These are phyloP conservation scores for Rhodotorula sp. DNA, from an alignment of 1,284 basidiomycete species.

Conservation along the genomic window DNA sequence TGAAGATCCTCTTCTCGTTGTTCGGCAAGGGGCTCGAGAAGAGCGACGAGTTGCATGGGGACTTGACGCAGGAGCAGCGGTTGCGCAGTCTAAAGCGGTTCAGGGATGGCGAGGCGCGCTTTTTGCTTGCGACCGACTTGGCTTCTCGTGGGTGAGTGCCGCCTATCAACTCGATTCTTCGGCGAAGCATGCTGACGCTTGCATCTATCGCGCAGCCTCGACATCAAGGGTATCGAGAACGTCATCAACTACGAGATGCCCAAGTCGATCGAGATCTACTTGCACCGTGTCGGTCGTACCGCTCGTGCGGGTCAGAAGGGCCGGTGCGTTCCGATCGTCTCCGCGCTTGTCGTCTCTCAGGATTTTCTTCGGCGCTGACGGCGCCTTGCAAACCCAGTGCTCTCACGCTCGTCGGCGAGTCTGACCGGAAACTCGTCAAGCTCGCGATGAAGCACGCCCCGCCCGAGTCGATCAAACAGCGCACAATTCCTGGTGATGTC, in stretches of 20 bases:
- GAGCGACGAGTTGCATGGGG: constrained; percentile 88
- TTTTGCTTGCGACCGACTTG: constrained; percentile 61
- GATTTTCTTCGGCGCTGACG: neutral
- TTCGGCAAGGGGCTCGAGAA: constrained; percentile 63
- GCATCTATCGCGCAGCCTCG: constrained; percentile 39
- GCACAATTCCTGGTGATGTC: constrained; percentile 78
- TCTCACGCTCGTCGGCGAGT: constrained; percentile 92
- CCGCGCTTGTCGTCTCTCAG: neutral
- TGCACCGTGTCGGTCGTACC: constrained; percentile 94
- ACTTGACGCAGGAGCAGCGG: constrained; percentile 91
- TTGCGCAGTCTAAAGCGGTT: constrained; percentile 80
- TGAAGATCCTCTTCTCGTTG: constrained; percentile 89
- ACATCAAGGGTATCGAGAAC: constrained; percentile 47
- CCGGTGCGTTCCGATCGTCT: constrained; percentile 57
- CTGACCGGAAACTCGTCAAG: constrained; percentile 94
- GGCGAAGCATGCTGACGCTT: neutral
- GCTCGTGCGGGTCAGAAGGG: constrained; percentile 91
- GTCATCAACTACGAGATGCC: constrained; percentile 92
- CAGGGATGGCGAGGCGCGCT: constrained; percentile 79
- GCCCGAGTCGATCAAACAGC: constrained; percentile 82
- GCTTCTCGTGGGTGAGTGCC: constrained; percentile 41
- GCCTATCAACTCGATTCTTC: neutral
- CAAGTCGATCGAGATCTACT: constrained; percentile 83
- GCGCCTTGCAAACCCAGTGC: constrained; percentile 57
- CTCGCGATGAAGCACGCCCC: constrained; percentile 86